Base-by-base conservation (phyloP, 306 rosid genomes). In the Begonia fuchsioides region DNA sequence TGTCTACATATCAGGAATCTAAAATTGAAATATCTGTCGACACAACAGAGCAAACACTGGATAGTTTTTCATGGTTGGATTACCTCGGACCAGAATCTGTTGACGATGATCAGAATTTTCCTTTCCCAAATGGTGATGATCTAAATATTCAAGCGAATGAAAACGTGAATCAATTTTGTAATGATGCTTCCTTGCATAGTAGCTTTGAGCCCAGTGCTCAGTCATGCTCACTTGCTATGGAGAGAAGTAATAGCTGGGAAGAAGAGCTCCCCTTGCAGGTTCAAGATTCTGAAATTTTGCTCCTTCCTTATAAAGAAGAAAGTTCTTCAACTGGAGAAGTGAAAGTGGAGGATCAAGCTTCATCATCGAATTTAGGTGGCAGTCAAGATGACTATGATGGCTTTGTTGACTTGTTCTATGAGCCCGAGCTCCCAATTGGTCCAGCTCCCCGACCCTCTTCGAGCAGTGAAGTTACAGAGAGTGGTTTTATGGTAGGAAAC, bases 301-400 rank as follows among this genome's bases (percentile, higher is more conserved):
- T 92, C 73, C 93, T 82, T 61, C 94, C 94, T 50, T 78, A 79
- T 66, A 82, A 62, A 65, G 94, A 79, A 58, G 92, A 65, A 67
- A 65, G 63, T 40, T 62, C 70, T 62, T 51, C 67, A 19, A 17
- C 68, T 39, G 64, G 63, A 67, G 80, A 69, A 54, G 60, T 47
- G 50, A 65, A 59, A 66, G 65, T 46, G 52, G 80, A 73, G 53
- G 87, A 58, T 12, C 87, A 69, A 65, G 93, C 70, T 41, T 62
- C 82, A 59, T 79, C 87, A 15, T 60, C 76, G 16, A 67, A 57
- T 63, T 40, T 64, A 56, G 87, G 76, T 15, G 59, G 70, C 50
- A 74, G 61, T 52, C 85, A 74, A 68, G 83, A 81, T 54, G 87
- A 74, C 54, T 75, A 79, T 74, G 95, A 81, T 39, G 96, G 83